These are phyloP conservation scores for Haplosporangium sp. DNA, from an alignment of 371 early-diverging fungal species.

Conservation along the genomic window DNA sequence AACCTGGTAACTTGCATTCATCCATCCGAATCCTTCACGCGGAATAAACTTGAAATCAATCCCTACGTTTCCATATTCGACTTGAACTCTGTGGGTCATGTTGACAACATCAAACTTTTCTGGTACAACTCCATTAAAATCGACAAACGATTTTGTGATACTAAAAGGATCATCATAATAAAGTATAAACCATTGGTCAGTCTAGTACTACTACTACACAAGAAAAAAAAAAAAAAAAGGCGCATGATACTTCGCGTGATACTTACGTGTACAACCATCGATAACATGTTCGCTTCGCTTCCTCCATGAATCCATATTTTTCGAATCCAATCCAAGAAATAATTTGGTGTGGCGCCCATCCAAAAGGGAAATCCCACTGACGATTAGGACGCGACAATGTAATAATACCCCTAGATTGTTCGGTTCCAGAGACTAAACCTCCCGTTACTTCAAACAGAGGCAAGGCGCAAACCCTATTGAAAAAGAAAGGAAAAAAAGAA, in stretches of 20 bases:
- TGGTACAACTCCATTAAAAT: conserved; percentile 97
- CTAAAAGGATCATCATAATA: conserved; percentile 27
- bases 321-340: conserved; percentile 93
- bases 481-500: neutral
- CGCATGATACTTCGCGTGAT: neutral
- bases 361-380: conserved; percentile 97
- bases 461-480: conserved; percentile 16
- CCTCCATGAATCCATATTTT: conserved; percentile 84
- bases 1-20: conserved; percentile 94
- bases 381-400: conserved; percentile 87
- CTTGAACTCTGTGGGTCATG: conserved; percentile 91
- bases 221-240: neutral
- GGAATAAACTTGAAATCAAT: conserved; percentile 95
- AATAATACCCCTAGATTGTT: conserved; percentile 33
- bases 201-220: neutral
- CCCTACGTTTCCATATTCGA: conserved; percentile 97
- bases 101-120: conserved; percentile 97
- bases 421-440: conserved; percentile 45
- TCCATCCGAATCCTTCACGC: conserved; percentile 98
- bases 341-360: conserved; percentile 99
- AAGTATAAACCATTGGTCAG: neutral
- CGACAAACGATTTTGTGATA: conserved; percentile 94
- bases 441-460: conserved; percentile 81
- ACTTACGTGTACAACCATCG: conserved; percentile 93
- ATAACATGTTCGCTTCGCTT: conserved; percentile 88